These are phyloP conservation scores for Flueggea neowawraea DNA, from an alignment of 441 rosid species.

Conservation along the genomic window DNA sequence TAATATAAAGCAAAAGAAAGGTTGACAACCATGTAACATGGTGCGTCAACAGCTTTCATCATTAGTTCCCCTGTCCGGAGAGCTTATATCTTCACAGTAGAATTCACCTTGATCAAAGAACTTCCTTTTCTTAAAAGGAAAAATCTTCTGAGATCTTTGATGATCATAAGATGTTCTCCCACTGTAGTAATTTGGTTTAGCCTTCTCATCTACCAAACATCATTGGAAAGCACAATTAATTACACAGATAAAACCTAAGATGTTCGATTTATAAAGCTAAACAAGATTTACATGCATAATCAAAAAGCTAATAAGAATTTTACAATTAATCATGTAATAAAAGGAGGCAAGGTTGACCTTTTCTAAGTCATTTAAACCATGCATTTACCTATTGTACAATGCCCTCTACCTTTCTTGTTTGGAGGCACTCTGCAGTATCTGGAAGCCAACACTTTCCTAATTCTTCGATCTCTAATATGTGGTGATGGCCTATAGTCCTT, in stretches of 20 bases:
- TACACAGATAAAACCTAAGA: neutral
- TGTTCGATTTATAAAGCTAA: neutral
- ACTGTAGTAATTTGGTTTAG: slow-evolving; percentile 13
- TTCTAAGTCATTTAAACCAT: slow-evolving; percentile 2
- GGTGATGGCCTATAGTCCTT: slow-evolving; percentile 17
- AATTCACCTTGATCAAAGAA: slow-evolving; percentile 23
- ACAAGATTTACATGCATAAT: slow-evolving; percentile 7
- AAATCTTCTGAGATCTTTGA: slow-evolving; percentile 31
- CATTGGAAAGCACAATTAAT: slow-evolving; percentile 11
- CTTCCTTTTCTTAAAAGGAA: slow-evolving; percentile 42
- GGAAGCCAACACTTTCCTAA: slow-evolving; percentile 20
- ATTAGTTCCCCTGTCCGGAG: slow-evolving; percentile 20
- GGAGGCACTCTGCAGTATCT: slow-evolving; percentile 19
- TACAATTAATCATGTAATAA: neutral
- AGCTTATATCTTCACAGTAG: slow-evolving; percentile 13
- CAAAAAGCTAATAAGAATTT: neutral
- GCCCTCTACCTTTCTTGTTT: slow-evolving; percentile 17
- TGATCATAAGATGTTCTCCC: slow-evolving; percentile 19
- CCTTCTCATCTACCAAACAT: slow-evolving; percentile 32
- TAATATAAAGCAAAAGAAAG: slow-evolving; percentile 9
- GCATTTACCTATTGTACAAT: slow-evolving; percentile 23
- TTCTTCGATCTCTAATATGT: slow-evolving; percentile 14
- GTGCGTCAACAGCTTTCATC: slow-evolving; percentile 17
- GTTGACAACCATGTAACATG: neutral
- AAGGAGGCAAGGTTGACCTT: neutral